Evolutionary conservation across 805 yeast species (phyloP), one percentile per base, ranked within the genome.

Genomic region (Zygosaccharomyces lentus): DNA sequence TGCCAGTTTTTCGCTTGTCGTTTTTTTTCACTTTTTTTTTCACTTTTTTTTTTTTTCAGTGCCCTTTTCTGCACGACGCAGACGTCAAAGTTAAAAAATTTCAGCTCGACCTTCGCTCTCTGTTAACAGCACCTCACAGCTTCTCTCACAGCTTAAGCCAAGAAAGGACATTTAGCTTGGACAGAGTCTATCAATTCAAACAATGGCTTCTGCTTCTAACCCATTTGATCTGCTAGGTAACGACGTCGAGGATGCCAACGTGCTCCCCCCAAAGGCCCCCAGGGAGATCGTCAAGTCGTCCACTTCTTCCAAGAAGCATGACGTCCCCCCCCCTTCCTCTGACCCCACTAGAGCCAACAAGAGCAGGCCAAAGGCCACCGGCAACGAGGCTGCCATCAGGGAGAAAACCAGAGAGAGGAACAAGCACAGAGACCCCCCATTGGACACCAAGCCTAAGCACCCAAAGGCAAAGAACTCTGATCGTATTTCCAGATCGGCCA

Each of bases 361-460:
- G 70, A 74, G 72, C 74, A 78, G 78, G 71, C 75, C 82, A 64
- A 76, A 76, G 69, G 74, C 83, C 48, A 72, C 87, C 59, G 95
- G 93, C 70, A 89, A 87, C 76, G 96, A 88, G 65, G 95, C 88
- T 60, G 96, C 95, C 53, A 72, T 82, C 69, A 82, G 74, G 70
- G 80, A 73, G 77, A 82, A 79, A 75, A 66, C 71, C 66, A 80
- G 83, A 69, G 93, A 93, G 78, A 77, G 79, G 58, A 51, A 66
- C 51, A 77, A 77, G 70, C 71, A 77, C 75, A 70, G 67, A 56
- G 67, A 69, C 40, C 73, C 71, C 53, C 81, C 79, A 58, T 78
- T 77, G 58, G 75, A 80, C 59, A 61, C 74, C 49, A 59, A 74
- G 47, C 70, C 80, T 57, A 79, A 80, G 58, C 71, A 75, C 66